Evolutionary conservation across 169 alveolate genomes (phyloP), one percentile per base, ranked within the genome.

Genomic region (Pseudocohnilembus persalinus): DNA sequence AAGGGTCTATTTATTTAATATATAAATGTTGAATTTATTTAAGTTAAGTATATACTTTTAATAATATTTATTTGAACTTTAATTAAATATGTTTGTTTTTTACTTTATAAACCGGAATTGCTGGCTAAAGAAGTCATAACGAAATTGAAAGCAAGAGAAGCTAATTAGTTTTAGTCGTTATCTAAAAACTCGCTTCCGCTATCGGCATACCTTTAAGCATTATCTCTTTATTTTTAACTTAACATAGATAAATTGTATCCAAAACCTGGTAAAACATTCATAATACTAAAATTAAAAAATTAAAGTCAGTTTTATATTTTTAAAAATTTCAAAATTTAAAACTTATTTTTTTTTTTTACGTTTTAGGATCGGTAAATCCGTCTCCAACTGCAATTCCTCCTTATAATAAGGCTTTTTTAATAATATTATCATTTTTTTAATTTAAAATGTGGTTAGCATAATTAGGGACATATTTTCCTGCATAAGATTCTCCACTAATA

Each of bases 381-480:
- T 86, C 90, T 32, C 90, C 90, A 31, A 86, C 81, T 1, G 83
- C 87, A 26, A 75, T 72, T 15, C 90, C 90, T 49, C 68, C 68
- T 29, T 82, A 73, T 74, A 82, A 82, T 28, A 72, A 72, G n/a
- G 75, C 75, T 74, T 82, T 33, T 28, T 73, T 86, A 29, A 35
- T 20, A 31, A 77, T 76, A 4, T 33, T 29, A 26, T 74, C 32
- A 34, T 68, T n/a, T 33, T 78, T 81, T 35, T 81, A 74, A 32
- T 86, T 63, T 33, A 86, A 72, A 16, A 86, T 86, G 1, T 83
- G 80, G 31, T 86, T 26, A 0, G 87, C 83, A 4, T 80, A 74
- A 4, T 83, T 73, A 27, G 90, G 90, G 31, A 81, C 83, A 65
- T 74, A 86, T 76, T 86, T 86, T n/a, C 90, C 90, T 31, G 90